Conservation (phyloP, 768 basidiomycete genomes). For the Xerocomus potaroensis region DNA sequence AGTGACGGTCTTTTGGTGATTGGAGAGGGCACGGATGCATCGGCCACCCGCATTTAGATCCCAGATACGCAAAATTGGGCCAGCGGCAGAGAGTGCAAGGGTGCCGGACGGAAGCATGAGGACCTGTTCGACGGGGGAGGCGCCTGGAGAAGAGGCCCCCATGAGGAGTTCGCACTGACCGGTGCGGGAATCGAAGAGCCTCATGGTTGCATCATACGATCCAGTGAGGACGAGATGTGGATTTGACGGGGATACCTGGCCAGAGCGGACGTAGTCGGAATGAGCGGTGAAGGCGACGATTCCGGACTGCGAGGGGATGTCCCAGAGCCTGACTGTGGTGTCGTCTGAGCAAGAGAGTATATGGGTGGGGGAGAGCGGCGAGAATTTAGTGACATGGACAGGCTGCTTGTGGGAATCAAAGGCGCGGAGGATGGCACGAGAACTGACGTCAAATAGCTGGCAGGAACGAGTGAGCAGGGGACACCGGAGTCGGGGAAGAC, state of each 20-base stretch:
- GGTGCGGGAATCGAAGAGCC: slow-evolving; percentile 82
- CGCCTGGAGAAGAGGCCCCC: slow-evolving; percentile 37
- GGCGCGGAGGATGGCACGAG: slow-evolving; percentile 88
- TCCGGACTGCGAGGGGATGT: slow-evolving; percentile 83
- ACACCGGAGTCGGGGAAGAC: neutral
- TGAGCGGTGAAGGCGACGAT: slow-evolving; percentile 80
- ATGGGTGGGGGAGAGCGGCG: slow-evolving; percentile 72
- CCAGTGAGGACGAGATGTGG: slow-evolving; percentile 87
- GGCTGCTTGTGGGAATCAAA: slow-evolving; percentile 94
- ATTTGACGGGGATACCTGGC: slow-evolving; percentile 77
- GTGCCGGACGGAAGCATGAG: slow-evolving; percentile 90
- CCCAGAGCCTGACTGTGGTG: slow-evolving; percentile 91
- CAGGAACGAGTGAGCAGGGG: neutral
- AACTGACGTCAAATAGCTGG: slow-evolving; percentile 81
- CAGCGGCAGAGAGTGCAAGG: slow-evolving; percentile 79
- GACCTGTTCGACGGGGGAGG: slow-evolving; percentile 82
- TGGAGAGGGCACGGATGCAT: slow-evolving; percentile 87
- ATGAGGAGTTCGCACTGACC: slow-evolving; percentile 83
- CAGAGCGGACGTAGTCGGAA: slow-evolving; percentile 94
- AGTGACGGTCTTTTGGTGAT: slow-evolving; percentile 98
- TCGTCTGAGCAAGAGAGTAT: slow-evolving; percentile 96
- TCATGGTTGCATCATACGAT: slow-evolving; percentile 90
- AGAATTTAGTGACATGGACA: slow-evolving; percentile 93
- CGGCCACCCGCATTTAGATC: slow-evolving; percentile 89
- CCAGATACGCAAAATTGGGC: slow-evolving; percentile 92